Evolutionary conservation across 2,329 filamentous ascomycete species (phyloP), one percentile per base, ranked within the genome.

Genomic region (Fonsecaea erecta): DNA sequence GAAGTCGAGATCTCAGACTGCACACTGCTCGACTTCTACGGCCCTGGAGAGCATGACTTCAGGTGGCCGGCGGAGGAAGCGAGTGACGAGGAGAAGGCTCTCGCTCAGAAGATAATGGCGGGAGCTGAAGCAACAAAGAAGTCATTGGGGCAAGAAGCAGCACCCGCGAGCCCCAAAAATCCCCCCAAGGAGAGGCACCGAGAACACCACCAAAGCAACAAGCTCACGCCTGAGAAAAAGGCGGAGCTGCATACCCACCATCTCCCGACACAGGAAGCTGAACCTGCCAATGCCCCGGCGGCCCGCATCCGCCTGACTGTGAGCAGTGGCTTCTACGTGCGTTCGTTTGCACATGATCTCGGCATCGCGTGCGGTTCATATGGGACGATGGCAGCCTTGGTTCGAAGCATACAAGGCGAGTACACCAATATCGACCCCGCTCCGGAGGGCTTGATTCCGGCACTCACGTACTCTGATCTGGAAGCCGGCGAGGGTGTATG

Each of bases 321-420:
- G 58, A 93, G 93, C 1, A 96, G 93, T 0, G 95, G 95, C 43
- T 99, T 97, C 82, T 99, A 99, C 77, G 93, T 99, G 14, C 90
- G 95, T 68, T 96, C 91, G 64, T 87, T 99, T 71, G 93, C 92
- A 72, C 93, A 98, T 75, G 95, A 99, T 73, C 84, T 99, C 2
- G 95, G 94, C 24, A 83, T 88, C 70, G 92, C 92, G 71, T 84
- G 97, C 14, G 88, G 86, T 59, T 96, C 92, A 12, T 88, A 91
- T 26, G 95, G 86, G 35, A 83, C 95, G 70, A 98, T 99, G 94
- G 87, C 91, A 24, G 88, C 90, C 71, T 85, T 99, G 21, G 85
- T 90, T 63, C 89, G 95, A 61, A 90, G 87, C 2, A 86, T 90
- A 59, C 95, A 99, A 78, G 91, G 88, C 18, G 86, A 92, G 67